Percentiles rank a stretch among this genome's conserved stretches.
phyloP scores from a whole-genome alignment of 441 rosid genomes.

The Croton laevigatus region DNA sequence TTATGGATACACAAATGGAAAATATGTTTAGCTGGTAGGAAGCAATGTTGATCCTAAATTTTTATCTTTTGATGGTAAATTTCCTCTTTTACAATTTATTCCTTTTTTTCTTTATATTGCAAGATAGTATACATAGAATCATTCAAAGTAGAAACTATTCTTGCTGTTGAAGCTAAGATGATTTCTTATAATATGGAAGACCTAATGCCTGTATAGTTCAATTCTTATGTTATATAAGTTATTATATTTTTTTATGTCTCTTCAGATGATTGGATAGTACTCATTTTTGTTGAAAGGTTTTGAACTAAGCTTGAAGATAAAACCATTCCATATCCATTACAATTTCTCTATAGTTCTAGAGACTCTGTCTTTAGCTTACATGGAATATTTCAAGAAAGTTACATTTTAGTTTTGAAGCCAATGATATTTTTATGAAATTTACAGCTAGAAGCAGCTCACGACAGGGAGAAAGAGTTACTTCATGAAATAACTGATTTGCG shows the following conservation, averaged over 20 bases:
- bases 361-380: not conserved
- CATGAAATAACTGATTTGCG: slow-evolving; percentile 81
- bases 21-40: not conserved
- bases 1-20: not conserved
- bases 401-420: not conserved
- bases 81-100: not conserved
- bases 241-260: not conserved
- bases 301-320: not conserved
- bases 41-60: not conserved
- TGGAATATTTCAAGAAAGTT: not conserved
- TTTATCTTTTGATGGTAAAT: not conserved
- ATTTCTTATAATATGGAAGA: not conserved
- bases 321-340: not conserved
- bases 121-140: not conserved
- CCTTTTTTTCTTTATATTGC: not conserved
- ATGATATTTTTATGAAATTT: slow-evolving; percentile 22
- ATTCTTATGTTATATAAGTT: not conserved
- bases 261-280: not conserved
- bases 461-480: slow-evolving; percentile 84
- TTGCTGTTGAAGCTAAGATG: not conserved
- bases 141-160: not conserved
- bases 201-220: too few relatives aligned
- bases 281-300: not conserved
- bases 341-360: not conserved
- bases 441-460: slow-evolving; percentile 87